Percentiles rank a stretch among this genome's conserved stretches.
Conservation (phyloP, 2,329 filamentous ascomycete species). For the Zopfia rhizophila region DNA sequence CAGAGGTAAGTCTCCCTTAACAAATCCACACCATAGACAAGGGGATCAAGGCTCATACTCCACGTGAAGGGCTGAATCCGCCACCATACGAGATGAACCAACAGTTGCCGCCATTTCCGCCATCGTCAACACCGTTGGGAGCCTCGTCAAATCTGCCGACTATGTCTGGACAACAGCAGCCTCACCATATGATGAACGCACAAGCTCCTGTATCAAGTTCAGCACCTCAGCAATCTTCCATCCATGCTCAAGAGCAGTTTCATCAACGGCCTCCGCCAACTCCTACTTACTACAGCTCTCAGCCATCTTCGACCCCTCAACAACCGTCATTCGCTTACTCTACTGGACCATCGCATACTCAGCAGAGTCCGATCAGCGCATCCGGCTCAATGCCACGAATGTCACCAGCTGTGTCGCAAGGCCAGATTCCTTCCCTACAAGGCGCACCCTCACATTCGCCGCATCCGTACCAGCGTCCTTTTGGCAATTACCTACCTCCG, state of each 20-base stretch:
- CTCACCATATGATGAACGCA: constrained; percentile 60
- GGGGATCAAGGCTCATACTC: constrained; percentile 65
- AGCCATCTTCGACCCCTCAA: constrained; percentile 63
- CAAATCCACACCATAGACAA: constrained; percentile 62
- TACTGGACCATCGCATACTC: constrained; percentile 59
- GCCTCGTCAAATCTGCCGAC: constrained; percentile 61
- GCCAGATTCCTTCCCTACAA: constrained; percentile 56
- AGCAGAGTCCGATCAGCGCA: constrained; percentile 61
- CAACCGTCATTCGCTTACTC: constrained; percentile 61
- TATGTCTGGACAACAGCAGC: constrained; percentile 56
- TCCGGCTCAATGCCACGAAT: constrained; percentile 60
- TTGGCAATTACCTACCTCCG: constrained; percentile 60
- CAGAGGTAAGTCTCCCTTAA: constrained; percentile 65
- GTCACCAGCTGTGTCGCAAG: constrained; percentile 61
- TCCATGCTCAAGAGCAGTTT: constrained; percentile 69
- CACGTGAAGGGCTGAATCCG: constrained; percentile 70
- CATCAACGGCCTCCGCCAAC: constrained; percentile 66
- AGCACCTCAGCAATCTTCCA: constrained; percentile 59
- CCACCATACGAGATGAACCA: constrained; percentile 73
- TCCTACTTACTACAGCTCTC: constrained; percentile 70
- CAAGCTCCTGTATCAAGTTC: constrained; percentile 52
- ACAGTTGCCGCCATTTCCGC: constrained; percentile 69
- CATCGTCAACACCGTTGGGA: constrained; percentile 65
- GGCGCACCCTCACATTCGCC: constrained; percentile 61
- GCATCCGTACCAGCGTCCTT: constrained; percentile 60